Evolutionary conservation across 768 basidiomycete species (phyloP).

Genomic region (Boletus tomentosulus): DNA sequence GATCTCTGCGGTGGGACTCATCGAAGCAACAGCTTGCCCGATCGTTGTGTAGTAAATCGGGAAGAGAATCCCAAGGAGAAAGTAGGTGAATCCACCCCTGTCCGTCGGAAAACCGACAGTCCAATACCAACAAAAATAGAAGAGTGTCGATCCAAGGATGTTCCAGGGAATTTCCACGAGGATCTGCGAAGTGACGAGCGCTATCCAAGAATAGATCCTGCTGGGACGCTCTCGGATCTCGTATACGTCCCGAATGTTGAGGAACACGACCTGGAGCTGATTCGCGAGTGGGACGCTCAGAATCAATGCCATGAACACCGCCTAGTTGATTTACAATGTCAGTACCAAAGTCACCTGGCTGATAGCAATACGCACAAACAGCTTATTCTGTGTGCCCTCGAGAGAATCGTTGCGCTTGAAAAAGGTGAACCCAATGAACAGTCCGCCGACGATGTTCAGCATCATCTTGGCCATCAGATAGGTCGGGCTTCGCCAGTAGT

Average conservation of each 20-base stretch:
- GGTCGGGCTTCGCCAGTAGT: slow-evolving; percentile 55
- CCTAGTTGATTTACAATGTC: slow-evolving; percentile 25
- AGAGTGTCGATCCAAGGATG: slow-evolving; percentile 50
- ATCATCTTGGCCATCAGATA: slow-evolving; percentile 58
- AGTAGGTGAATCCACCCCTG: slow-evolving; percentile 57
- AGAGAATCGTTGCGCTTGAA: slow-evolving; percentile 50
- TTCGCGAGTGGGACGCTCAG: slow-evolving; percentile 50
- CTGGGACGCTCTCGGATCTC: slow-evolving; percentile 64
- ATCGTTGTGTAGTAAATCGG: slow-evolving; percentile 61
- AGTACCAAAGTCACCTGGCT: background rate
- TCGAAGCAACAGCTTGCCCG: slow-evolving; percentile 56
- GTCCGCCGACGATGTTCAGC: slow-evolving; percentile 49
- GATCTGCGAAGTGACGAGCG: slow-evolving; percentile 51
- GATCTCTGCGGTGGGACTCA: slow-evolving; percentile 57
- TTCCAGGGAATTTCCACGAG: slow-evolving; percentile 61
- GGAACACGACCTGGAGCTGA: slow-evolving; percentile 60
- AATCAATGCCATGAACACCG: slow-evolving; percentile 56
- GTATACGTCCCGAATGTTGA: slow-evolving; percentile 56
- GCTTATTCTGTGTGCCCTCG: slow-evolving; percentile 60
- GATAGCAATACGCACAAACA: slow-evolving; percentile 46
- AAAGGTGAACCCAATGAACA: slow-evolving; percentile 63
- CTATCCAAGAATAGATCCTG: slow-evolving; percentile 63
- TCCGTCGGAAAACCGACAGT: slow-evolving; percentile 55
- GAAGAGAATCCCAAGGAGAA: slow-evolving; percentile 50
- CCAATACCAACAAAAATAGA: slow-evolving; percentile 70